Percentiles rank a stretch among this genome's conserved stretches.
phyloP scores from a whole-genome alignment of 345 rosid genomes.

The thale cress (Arabidopsis thaliana) region TAIR10.1 NC_003074.8:1148501-1149000 shows the following conservation, averaged over 20 bases:
- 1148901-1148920: constrained; percentile 8
- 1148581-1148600: constrained; percentile 21
- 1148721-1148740: constrained; percentile 81
- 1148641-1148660: constrained; percentile 88
- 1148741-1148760: constrained; percentile 95
- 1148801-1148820: constrained; percentile 23
- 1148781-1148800: constrained; percentile 32
- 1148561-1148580: constrained; percentile 17
- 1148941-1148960: constrained; percentile 31
- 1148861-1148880: constrained; percentile 16
- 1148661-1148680: constrained; percentile 87
- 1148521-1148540: constrained; percentile 70
- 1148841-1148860: constrained; percentile 18
- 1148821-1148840: constrained; percentile 12
- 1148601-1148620: constrained; percentile 28
- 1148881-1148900: constrained; percentile 4
- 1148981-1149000: constrained; percentile 82
- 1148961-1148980: constrained; percentile 93
- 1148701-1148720: constrained; percentile 88
- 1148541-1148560: constrained; percentile 16
- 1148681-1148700: constrained; percentile 94
- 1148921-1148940: constrained; percentile 7
- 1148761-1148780: constrained; percentile 38
- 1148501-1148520: constrained; percentile 69
- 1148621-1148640: constrained; percentile 94